Conservation (phyloP, 208 protist genomes). For the Wallacemonas sp. region DNA sequence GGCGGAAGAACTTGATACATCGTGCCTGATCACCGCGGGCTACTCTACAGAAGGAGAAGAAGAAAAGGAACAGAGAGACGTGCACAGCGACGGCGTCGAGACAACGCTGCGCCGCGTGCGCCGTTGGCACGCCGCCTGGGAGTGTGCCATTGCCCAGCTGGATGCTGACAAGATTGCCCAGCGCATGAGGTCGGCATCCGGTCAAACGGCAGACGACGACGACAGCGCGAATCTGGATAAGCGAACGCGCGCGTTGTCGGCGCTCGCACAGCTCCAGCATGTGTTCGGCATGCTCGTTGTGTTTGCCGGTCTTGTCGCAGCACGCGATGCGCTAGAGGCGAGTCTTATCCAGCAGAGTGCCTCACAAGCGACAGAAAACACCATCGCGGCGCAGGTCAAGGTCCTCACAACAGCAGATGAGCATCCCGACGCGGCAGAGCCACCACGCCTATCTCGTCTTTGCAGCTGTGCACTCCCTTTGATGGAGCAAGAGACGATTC, state of each 20-base stretch:
- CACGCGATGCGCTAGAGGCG: conserved; percentile 30
- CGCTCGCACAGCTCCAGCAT: conserved; percentile 17
- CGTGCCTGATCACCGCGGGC: too few relatives aligned
- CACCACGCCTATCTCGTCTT: too few relatives aligned
- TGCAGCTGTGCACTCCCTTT: background rate
- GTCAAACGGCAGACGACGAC: too few relatives aligned
- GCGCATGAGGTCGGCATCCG: too few relatives aligned
- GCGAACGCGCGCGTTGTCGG: conserved; percentile 12
- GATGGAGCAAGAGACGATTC: conserved; percentile 12
- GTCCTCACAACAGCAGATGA: too few relatives aligned
- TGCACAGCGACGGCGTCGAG: background rate
- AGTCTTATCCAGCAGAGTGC: too few relatives aligned
- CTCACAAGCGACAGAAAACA: too few relatives aligned
- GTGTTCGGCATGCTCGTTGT: conserved; percentile 31
- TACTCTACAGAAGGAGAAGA: too few relatives aligned
- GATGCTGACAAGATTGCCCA: background rate
- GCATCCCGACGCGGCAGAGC: too few relatives aligned
- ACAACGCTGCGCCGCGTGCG: background rate
- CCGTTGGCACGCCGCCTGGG: background rate
- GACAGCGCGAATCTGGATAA: too few relatives aligned
- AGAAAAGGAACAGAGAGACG: too few relatives aligned
- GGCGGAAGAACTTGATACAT: background rate
- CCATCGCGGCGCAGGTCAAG: too few relatives aligned
- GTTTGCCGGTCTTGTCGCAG: conserved; percentile 38
- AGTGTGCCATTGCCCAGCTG: background rate